Percentiles rank a stretch among this genome's conserved stretches.
These are phyloP conservation scores for Neofusicoccum umdonicola DNA, from an alignment of 2,329 filamentous ascomycete species.

Conservation along the genomic window DNA sequence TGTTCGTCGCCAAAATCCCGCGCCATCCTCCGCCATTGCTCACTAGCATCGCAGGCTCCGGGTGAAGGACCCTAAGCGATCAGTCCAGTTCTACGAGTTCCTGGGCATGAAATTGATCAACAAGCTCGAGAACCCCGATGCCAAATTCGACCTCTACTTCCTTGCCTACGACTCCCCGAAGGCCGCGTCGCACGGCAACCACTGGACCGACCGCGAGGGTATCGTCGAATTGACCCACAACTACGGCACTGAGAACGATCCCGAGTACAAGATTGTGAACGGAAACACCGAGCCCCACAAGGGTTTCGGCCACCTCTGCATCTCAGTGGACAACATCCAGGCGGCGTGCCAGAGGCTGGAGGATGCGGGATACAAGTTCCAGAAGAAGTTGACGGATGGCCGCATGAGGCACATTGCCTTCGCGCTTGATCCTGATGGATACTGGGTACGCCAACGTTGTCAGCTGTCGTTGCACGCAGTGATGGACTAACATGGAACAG, in stretches of 20 bases:
- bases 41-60: constrained; percentile 65
- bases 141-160: constrained; percentile 95
- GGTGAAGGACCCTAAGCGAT: constrained; percentile 84
- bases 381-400: constrained; percentile 91
- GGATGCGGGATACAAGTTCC: constrained; percentile 86
- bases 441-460: constrained; percentile 45
- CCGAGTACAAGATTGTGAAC: constrained; percentile 76
- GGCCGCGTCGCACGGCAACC: constrained; percentile 70
- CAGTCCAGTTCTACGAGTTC: constrained; percentile 90
- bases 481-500: background rate
- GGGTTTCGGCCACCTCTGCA: constrained; percentile 80
- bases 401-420: constrained; percentile 71
- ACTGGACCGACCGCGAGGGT: constrained; percentile 80
- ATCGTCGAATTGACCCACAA: constrained; percentile 82
- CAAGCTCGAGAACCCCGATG: constrained; percentile 77
- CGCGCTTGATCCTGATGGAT: constrained; percentile 76
- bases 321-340: constrained; percentile 68
- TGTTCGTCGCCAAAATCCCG: constrained; percentile 27
- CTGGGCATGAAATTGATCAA: constrained; percentile 83
- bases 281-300: constrained; percentile 89
- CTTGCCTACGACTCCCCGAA: constrained; percentile 79
- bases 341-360: constrained; percentile 86
- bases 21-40: background rate
- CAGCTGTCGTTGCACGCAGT: too few relatives aligned
- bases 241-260: constrained; percentile 86